Evolutionary conservation across 495 filamentous ascomycete genomes (phyloP).

Genomic region (Penicillium samsonianum): DNA sequence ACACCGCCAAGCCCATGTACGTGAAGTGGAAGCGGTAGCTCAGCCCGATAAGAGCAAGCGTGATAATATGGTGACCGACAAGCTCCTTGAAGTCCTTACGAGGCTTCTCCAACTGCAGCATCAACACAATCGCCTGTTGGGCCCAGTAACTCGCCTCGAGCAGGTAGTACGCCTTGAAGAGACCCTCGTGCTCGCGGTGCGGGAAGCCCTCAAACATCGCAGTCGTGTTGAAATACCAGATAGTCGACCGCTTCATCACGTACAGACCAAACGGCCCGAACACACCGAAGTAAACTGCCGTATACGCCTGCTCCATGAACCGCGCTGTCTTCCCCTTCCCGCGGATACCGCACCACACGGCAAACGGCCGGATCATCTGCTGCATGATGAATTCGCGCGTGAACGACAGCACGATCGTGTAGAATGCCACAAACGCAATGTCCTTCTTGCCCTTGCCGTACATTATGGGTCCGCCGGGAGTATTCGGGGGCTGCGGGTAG

Average conservation of each 20-base stretch:
- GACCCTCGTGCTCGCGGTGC: constrained; percentile 76
- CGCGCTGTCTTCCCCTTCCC: constrained; percentile 79
- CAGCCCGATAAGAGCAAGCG: constrained; percentile 78
- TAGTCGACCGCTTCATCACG: constrained; percentile 83
- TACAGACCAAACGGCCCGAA: constrained; percentile 87
- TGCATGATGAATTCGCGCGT: constrained; percentile 98
- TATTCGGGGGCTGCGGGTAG: constrained; percentile 67
- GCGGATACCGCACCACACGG: constrained; percentile 67
- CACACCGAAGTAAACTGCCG: constrained; percentile 88
- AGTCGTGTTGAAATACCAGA: constrained; percentile 97
- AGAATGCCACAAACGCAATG: constrained; percentile 85
- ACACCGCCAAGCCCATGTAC: constrained; percentile 95
- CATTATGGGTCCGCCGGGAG: constrained; percentile 58
- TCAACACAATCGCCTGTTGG: constrained; percentile 88
- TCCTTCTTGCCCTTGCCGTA: constrained; percentile 91
- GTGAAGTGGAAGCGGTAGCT: constrained; percentile 99
- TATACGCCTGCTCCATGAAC: constrained; percentile 98
- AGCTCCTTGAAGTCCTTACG: constrained; percentile 96
- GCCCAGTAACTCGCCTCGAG: constrained; percentile 96
- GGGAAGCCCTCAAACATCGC: constrained; percentile 93
- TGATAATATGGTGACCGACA: constrained; percentile 92
- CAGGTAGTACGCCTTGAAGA: constrained; percentile 97
- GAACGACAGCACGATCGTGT: constrained; percentile 85
- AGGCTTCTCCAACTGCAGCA: constrained; percentile 90
- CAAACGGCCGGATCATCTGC: constrained; percentile 78